phyloP scores from a whole-genome alignment of 768 basidiomycete species.

The Glaciozyma martinii region DNA sequence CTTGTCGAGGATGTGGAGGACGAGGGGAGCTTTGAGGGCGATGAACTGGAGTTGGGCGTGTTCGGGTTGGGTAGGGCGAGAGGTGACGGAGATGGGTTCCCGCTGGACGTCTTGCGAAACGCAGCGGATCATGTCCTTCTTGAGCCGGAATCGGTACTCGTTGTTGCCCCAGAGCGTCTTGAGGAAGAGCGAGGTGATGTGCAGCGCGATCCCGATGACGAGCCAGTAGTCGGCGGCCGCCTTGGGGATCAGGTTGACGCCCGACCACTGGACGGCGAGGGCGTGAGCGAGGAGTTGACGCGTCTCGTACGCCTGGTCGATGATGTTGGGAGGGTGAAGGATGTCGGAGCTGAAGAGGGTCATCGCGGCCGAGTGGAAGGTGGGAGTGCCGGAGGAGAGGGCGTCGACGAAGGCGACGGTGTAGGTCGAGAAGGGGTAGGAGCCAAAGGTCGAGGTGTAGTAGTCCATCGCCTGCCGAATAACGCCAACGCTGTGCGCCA shows the following conservation, averaged over 20 bases:
- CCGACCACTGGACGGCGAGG: conserved; percentile 91
- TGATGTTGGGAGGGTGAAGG: conserved; percentile 74
- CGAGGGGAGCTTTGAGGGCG: conserved; percentile 90
- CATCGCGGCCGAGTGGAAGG: conserved; percentile 70
- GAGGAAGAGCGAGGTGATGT: conserved; percentile 80
- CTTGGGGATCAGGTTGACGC: conserved; percentile 90
- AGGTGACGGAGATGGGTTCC: conserved; percentile 86
- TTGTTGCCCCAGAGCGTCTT: conserved; percentile 85
- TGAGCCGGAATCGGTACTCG: conserved; percentile 88
- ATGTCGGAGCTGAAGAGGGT: conserved; percentile 71
- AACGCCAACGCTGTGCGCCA: conserved; percentile 61
- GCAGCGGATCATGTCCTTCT: conserved; percentile 92
- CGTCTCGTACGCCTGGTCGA: conserved; percentile 88
- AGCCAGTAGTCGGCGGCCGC: conserved; percentile 92
- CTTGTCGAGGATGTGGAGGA: conserved; percentile 89
- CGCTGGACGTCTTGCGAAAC: conserved; percentile 81
- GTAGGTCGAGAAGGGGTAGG: conserved; percentile 86
- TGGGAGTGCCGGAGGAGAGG: conserved; percentile 42
- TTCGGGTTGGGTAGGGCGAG: conserved; percentile 67
- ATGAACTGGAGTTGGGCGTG: conserved; percentile 77
- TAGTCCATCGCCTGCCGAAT: conserved; percentile 85
- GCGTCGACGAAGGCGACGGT: conserved; percentile 92
- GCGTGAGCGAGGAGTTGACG: conserved; percentile 77
- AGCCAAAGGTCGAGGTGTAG: conserved; percentile 82
- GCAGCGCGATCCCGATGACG: conserved; percentile 84